Evolutionary conservation across 1,284 basidiomycete genomes (phyloP).

Genomic region (Cryptococcus sp.): DNA sequence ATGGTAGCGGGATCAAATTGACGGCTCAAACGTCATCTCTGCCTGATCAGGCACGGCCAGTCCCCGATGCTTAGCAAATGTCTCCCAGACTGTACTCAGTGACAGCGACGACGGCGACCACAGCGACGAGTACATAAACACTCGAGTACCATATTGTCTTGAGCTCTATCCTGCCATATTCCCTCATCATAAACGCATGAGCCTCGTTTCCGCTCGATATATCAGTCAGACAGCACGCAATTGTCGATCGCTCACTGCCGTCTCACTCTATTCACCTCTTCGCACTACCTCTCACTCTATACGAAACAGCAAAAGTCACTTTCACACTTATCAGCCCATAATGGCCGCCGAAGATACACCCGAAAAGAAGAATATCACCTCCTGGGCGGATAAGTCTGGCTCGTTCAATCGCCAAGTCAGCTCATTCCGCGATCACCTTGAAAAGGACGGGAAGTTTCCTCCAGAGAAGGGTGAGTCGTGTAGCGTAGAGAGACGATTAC

Average conservation of each 20-base stretch:
- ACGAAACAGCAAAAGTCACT: conserved; percentile 1
- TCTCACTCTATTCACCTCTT: neutral
- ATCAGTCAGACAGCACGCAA: neutral
- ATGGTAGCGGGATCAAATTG: too few species aligned
- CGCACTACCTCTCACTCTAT: neutral
- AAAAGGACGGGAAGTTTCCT: conserved; percentile 70
- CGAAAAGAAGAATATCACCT: conserved; percentile 59
- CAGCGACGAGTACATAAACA: too few species aligned
- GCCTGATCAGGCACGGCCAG: too few species aligned
- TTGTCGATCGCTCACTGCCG: neutral
- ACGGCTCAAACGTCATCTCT: neutral
- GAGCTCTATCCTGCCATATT: neutral
- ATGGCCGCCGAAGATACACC: neutral
- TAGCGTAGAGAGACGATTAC: neutral
- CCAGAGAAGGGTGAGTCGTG: conserved; percentile 71
- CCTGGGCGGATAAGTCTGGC: conserved; percentile 71
- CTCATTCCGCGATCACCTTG: conserved; percentile 73
- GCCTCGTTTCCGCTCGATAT: neutral
- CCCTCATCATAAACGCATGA: neutral
- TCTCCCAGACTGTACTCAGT: too few species aligned
- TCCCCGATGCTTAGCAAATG: too few species aligned
- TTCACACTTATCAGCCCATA: neutral
- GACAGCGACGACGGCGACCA: too few species aligned
- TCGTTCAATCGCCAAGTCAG: conserved; percentile 76
- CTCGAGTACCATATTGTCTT: too few species aligned